phyloP scores from a whole-genome alignment of 2,329 filamentous ascomycete species.

The Colletotrichum sp. region DNA sequence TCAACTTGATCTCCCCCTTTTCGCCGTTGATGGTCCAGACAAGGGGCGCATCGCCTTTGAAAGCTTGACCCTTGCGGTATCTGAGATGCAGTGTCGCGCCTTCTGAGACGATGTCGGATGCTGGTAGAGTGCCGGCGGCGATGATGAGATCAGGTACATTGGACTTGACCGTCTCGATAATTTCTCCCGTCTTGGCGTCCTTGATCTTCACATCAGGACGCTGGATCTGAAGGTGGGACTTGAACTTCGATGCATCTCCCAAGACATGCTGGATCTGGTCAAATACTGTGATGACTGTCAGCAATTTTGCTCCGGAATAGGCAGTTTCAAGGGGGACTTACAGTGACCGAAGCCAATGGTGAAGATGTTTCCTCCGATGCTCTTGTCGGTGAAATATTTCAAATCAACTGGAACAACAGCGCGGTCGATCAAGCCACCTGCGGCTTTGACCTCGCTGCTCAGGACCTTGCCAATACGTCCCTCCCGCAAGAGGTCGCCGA shows the following conservation, averaged over 20 bases:
- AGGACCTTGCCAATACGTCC: conserved; percentile 58
- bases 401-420: conserved; percentile 36
- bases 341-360: conserved; percentile 47
- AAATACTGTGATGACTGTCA: background rate
- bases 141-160: conserved; percentile 32
- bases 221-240: conserved; percentile 37
- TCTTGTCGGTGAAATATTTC: conserved; percentile 53
- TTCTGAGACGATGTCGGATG: conserved; percentile 24
- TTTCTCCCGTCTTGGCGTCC: background rate
- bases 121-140: conserved; percentile 40
- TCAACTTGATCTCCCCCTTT: conserved; percentile 48
- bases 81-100: conserved; percentile 48
- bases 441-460: conserved; percentile 49
- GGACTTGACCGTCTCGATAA: background rate
- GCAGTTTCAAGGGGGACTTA: background rate
- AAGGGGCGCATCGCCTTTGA: conserved; percentile 49
- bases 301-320: rapidly evolving
- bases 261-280: conserved; percentile 4
- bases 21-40: conserved; percentile 58
- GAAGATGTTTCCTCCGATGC: conserved; percentile 49
- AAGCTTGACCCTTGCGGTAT: conserved; percentile 53
- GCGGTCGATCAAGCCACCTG: conserved; percentile 36
- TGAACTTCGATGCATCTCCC: background rate
- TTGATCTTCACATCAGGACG: background rate
- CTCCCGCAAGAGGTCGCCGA: conserved; percentile 48